phyloP scores from a whole-genome alignment of 2,329 filamentous ascomycete genomes.

The Onygenales sp. region DNA sequence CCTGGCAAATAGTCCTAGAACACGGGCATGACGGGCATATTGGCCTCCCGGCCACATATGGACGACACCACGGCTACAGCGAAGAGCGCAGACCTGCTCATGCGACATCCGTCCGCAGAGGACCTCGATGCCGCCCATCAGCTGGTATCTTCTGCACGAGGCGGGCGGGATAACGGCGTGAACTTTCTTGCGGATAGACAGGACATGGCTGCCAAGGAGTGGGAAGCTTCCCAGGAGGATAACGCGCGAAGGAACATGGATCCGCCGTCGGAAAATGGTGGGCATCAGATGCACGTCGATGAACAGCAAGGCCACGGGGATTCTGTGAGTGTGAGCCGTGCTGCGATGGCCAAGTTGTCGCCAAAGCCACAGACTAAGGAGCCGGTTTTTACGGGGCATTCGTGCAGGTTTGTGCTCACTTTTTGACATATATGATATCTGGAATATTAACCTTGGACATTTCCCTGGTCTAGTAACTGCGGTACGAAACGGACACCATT shows the following conservation, averaged over 20 bases:
- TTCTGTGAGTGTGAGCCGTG: neutral
- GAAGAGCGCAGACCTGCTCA: slow-evolving; percentile 1
- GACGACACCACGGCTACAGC: neutral
- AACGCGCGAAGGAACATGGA: slow-evolving; percentile 11
- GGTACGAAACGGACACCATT: slow-evolving; percentile 86
- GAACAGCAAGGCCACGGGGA: neutral
- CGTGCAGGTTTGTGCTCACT: slow-evolving; percentile 27
- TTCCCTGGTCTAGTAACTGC: slow-evolving; percentile 61
- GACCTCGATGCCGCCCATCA: slow-evolving; percentile 40
- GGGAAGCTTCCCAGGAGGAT: slow-evolving; percentile 10
- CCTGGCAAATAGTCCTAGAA: neutral
- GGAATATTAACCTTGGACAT: slow-evolving; percentile 7
- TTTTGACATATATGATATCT: neutral
- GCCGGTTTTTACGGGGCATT: slow-evolving; percentile 30
- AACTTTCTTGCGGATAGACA: slow-evolving; percentile 16
- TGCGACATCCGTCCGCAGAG: slow-evolving; percentile 36
- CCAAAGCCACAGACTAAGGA: slow-evolving; percentile 27
- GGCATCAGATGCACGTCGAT: neutral
- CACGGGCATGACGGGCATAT: slow-evolving; percentile 19
- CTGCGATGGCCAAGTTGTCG: slow-evolving; percentile 17
- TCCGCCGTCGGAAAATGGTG: neutral
- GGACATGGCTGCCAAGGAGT: slow-evolving; percentile 7
- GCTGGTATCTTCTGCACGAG: slow-evolving; percentile 37
- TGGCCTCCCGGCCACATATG: slow-evolving; percentile 16
- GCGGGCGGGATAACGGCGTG: slow-evolving; percentile 27